Evolutionary conservation across 1,284 basidiomycete genomes (phyloP), one percentile per base, ranked within the genome.

Genomic region (Ustilago crameri): DNA sequence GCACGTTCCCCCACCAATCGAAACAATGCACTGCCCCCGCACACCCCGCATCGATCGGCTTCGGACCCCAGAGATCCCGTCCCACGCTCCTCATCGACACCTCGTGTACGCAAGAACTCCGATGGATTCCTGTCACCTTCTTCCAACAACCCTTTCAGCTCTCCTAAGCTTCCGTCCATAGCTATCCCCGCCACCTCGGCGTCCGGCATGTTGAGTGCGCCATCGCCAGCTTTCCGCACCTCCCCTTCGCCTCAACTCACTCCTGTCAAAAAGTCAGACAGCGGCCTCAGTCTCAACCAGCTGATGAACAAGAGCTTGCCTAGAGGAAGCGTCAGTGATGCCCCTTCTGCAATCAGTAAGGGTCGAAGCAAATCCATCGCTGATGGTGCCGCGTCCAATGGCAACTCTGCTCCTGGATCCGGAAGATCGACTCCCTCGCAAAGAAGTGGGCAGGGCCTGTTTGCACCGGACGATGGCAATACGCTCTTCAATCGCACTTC

Each of bases 281-380:
- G 69, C 41, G 63, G 59, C 0, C 40, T 60, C 2, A 72, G 69
- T n/a, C 47, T 72, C 35, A 54, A 58, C 3, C 58, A 71, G 34
- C 42, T 66, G 15, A 62, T 50, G 32, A 32, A 52, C n/a, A 54
- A 55, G 24, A 62, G 47, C 20, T 20, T 61, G 14, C 63, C 68
- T 2, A 44, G 37, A 10, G 18, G 30, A 9, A 43, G 41, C 22
- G 20, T 20, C 8, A 42, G 41, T 23, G 20, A 18, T 7, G 41
- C 23, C 10, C 20, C 41, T 22, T 22, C 41, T 9, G 7, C 41
- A 22, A 18, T 32, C 24, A 45, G 44, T 10, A 48, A 55, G 15
- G 45, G 40, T 0, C 30, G 61, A 18, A 64, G 61, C 42, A 58
- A 51, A 18, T 57, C 54, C 1, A 40, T 58, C 7, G 42, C 22